Evolutionary conservation across 1,284 basidiomycete genomes (phyloP), one percentile per base, ranked within the genome.

Genomic region (Kwoniella shivajii): DNA sequence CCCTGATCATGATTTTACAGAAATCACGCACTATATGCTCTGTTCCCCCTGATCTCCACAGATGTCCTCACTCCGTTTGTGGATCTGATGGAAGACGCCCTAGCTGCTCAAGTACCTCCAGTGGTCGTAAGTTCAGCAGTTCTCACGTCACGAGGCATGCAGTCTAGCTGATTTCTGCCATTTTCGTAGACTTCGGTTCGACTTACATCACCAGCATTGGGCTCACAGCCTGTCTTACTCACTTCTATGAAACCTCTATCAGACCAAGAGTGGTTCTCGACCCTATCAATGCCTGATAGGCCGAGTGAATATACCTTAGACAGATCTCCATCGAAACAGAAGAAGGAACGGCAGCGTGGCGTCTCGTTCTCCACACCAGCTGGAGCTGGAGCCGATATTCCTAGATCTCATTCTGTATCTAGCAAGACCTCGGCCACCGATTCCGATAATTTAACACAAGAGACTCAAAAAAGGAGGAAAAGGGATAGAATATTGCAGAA

Each of bases 41-140:
- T 78, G 7, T 78, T 77, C 59, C 77, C 77, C 0, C 56, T 78
- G 30, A 69, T 78, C 22, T 76, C 76, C 3, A 76, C 76, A 13
- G 73, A 78, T 53, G 63, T 77, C n/a, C 65, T 79, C n/a, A 69
- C 69, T 4, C 78, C 78, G 2, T 76, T 78, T 46, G 67, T 80
- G 29, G 78, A 79, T 56, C 63, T 79, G 2, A 62, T 79, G 33
- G 77, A 79, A 53, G 77, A 79, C 50, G 76, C 77, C 1, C 63
- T 79, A 42, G 65, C 73, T 14, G 59, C 70, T 34, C 75, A 78
- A 56, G 72, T 77, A 2, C 77, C 77, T 0, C 73, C 77, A 0
- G 64, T 77, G 11, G 69, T 78, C 20, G 72, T 74, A 36, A 65
- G 73, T 65, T 24, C 14, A 14, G n/a, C 29, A 33, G 4, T 13